Evolutionary conservation across 805 yeast genomes (phyloP).

Genomic region (Kluyveromyces nonfermentans): DNA sequence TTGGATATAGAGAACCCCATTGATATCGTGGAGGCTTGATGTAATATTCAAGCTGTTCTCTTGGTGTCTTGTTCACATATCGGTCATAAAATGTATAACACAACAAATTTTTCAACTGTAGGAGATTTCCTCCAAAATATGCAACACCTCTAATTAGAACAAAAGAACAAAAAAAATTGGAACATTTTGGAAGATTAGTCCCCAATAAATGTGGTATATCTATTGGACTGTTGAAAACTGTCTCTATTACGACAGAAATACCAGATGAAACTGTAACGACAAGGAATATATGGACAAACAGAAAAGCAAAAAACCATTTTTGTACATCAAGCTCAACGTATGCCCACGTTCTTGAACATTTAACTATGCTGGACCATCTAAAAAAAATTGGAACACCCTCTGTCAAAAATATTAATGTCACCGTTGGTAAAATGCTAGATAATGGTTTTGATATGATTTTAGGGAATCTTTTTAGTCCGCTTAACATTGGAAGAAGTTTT

Average conservation of each 20-base stretch:
- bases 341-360: conserved; percentile 53
- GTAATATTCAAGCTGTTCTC: conserved; percentile 40
- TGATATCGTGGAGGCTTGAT: conserved; percentile 38
- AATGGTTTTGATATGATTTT: conserved; percentile 41
- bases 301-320: conserved; percentile 65
- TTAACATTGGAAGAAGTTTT: conserved; percentile 48
- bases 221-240: conserved; percentile 57
- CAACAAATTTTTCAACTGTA: conserved; percentile 48
- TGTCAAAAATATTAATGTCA: conserved; percentile 53
- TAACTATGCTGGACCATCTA: conserved; percentile 42
- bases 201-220: conserved; percentile 67
- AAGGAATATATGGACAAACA: conserved; percentile 73
- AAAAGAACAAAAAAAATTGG: conserved; percentile 77
- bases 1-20: conserved; percentile 78
- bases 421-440: conserved; percentile 58
- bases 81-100: conserved; percentile 29
- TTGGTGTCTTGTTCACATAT: conserved; percentile 48
- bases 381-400: conserved; percentile 53
- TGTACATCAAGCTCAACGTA: conserved; percentile 65
- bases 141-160: conserved; percentile 66
- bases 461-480: conserved; percentile 49
- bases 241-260: conserved; percentile 50
- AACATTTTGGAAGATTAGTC: conserved; percentile 71
- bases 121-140: conserved; percentile 60
- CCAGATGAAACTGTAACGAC: conserved; percentile 84